These are phyloP conservation scores for Bondarzewia mesenterica DNA, from an alignment of 1,284 basidiomycete genomes.

Conservation along the genomic window DNA sequence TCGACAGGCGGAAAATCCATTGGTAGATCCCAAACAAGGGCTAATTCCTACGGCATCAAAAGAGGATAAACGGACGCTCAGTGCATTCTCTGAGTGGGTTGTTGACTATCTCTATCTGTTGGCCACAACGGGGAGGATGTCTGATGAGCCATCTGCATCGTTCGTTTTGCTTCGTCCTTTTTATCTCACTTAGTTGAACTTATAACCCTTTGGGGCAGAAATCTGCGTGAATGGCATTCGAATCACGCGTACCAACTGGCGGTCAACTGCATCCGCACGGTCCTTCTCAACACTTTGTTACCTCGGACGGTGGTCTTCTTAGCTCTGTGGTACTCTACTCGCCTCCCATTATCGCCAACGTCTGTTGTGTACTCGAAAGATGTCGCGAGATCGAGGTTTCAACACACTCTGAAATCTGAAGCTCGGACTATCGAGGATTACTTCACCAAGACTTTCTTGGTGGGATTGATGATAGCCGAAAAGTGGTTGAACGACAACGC, in stretches of 20 bases:
- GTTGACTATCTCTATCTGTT: constrained; percentile 11
- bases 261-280: constrained; percentile 10
- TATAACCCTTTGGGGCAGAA: constrained; percentile 2
- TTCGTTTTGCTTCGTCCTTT: constrained; percentile 3
- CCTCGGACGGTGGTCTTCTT: constrained; percentile 30
- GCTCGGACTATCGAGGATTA: constrained; percentile 20
- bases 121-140: constrained; percentile 10
- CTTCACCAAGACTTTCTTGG: constrained; percentile 31
- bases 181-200: constrained; percentile 1
- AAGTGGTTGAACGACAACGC: constrained; percentile 50
- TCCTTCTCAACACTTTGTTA: constrained; percentile 20
- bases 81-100: constrained; percentile 11
- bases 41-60: constrained; percentile 2
- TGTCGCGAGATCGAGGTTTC: constrained; percentile 9
- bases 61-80: constrained; percentile 8
- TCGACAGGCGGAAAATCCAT: not conserved
- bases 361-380: constrained; percentile 10
- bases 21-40: not conserved
- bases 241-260: constrained; percentile 10
- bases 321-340: constrained; percentile 39
- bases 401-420: constrained; percentile 5
- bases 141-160: constrained; percentile 9
- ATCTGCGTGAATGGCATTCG: constrained; percentile 10
- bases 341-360: constrained; percentile 17
- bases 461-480: constrained; percentile 44